Conservation (phyloP, 352 stramenopile species). For the Phytophthora sansomeana region DNA sequence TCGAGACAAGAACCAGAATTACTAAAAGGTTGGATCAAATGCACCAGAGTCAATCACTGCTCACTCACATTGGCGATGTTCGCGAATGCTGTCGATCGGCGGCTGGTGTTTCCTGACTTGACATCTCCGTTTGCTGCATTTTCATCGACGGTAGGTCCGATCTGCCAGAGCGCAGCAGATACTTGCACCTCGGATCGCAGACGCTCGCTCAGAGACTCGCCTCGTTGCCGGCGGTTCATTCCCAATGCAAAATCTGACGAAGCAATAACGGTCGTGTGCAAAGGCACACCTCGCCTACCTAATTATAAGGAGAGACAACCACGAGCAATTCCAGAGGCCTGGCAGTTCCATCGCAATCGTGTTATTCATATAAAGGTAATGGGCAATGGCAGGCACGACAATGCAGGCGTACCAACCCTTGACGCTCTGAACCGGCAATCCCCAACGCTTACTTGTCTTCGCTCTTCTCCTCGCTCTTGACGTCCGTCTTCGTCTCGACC, state of each 20-base stretch:
- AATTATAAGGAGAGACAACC: slow-evolving; percentile 18
- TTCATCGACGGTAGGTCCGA: slow-evolving; percentile 1
- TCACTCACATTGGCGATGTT: slow-evolving; percentile 15
- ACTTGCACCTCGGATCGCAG: slow-evolving; percentile 56
- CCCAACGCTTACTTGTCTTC: slow-evolving; percentile 16
- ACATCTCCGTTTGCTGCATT: slow-evolving; percentile 4
- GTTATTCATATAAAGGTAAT: slow-evolving; percentile 24
- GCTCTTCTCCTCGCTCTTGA: slow-evolving; percentile 12
- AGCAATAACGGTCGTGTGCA: slow-evolving; percentile 15
- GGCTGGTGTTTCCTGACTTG: slow-evolving; percentile 4
- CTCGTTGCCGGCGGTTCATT: slow-evolving; percentile 31
- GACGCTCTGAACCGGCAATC: not conserved
- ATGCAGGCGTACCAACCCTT: slow-evolving; percentile 15
- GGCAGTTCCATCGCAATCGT: slow-evolving; percentile 14
- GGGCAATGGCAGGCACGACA: not conserved
- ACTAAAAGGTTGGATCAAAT: not conserved
- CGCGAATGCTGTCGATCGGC: not conserved
- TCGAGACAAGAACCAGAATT: not conserved
- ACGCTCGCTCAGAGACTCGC: slow-evolving; percentile 59
- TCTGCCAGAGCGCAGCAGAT: slow-evolving; percentile 34
- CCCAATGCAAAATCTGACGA: not conserved
- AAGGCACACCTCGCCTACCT: not conserved
- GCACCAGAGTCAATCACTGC: not conserved
- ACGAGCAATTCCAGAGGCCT: slow-evolving; percentile 12
- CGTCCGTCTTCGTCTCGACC: slow-evolving; percentile 26